Base-by-base conservation (phyloP, 2,329 filamentous ascomycete species). In the Neonectria faginata region DNA sequence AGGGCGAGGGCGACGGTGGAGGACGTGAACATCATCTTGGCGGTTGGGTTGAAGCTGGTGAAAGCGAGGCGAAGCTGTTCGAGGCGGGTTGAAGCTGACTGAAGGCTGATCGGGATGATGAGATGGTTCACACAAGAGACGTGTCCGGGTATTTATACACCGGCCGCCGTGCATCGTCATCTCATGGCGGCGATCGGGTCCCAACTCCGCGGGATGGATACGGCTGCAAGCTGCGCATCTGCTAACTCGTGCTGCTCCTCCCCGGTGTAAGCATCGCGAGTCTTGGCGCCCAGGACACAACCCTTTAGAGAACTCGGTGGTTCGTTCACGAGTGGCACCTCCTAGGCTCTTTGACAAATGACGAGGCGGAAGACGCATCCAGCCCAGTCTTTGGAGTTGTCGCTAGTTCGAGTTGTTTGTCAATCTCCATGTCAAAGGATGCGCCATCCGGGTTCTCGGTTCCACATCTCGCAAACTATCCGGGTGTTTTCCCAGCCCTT, bases 21-120 rank as follows among this genome's bases (percentile, higher is more conserved):
- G 44, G 72, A 67, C 62, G 71, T 69, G 70, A 72, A 69, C 69
- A 73, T 71, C 72, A 74, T 74, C 65, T 72, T 74, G 58, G 53
- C 57, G 25, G 33, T 57, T 44, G 33, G 25, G 25, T 48, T 36
- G 18, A 47, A 45, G 18, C 48, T 58, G 39, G 52, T 61, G 57
- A 54, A 11, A n/a, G 39, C 39, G 12, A 42, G 20, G 25, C 42
- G 64, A 60, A 27, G 27, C 8, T 41, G 14, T 44, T 57, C 54
- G 36, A 39, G 41, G 57, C 39, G 51, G 36, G 50, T 11, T 47
- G 42, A 22, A 48, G 56, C 22, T 33, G 29, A n/a, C n/a, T 42
- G 52, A 62, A 64, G 33, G 29, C 60, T 67, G 68, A 65, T 66
- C 72, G 64, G 68, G 12, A 60, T 62, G 45, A 54, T 27, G 42